Conservation (phyloP, 2,329 filamentous ascomycete species). For the Leptographium flavum region DNA sequence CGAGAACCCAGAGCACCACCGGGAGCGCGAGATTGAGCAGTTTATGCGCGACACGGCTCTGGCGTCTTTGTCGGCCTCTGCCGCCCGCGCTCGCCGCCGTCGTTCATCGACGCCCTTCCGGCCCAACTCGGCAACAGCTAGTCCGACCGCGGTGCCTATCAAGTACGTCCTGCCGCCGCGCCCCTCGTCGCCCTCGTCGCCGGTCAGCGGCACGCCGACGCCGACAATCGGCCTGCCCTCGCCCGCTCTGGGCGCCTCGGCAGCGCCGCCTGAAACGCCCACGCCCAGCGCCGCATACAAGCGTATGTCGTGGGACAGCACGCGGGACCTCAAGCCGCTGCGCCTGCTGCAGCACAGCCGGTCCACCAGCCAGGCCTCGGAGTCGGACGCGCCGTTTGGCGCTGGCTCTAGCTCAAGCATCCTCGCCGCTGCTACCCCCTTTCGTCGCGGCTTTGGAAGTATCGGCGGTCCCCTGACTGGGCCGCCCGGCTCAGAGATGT, state of each 20-base stretch:
- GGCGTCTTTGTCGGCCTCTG: slow-evolving; percentile 8
- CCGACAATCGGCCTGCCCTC: background rate
- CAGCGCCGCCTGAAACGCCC: too few relatives aligned
- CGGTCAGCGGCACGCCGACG: background rate
- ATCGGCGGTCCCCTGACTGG: background rate
- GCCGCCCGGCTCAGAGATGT: slow-evolving; percentile 4
- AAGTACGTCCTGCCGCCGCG: slow-evolving; percentile 34
- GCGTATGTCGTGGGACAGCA: slow-evolving; percentile 43
- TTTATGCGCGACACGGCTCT: slow-evolving; percentile 20
- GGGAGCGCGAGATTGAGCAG: slow-evolving; percentile 18
- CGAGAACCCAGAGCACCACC: slow-evolving; percentile 22
- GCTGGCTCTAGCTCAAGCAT: background rate
- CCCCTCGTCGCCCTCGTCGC: slow-evolving; percentile 28
- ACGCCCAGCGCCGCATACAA: slow-evolving; percentile 12
- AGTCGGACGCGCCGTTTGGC: background rate
- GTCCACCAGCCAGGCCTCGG: slow-evolving; percentile 13
- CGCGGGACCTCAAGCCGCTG: slow-evolving; percentile 63
- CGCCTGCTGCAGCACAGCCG: slow-evolving; percentile 60
- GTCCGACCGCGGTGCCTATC: slow-evolving; percentile 43
- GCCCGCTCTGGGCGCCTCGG: too few relatives aligned
- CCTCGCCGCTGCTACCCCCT: background rate
- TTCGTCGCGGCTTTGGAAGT: slow-evolving; percentile 6
- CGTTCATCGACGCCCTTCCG: slow-evolving; percentile 31
- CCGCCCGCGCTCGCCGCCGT: slow-evolving; percentile 26
- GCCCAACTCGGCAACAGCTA: slow-evolving; percentile 19